Percentiles rank a stretch among this genome's conserved stretches.
Evolutionary conservation across 106 monocot genomes (phyloP).

Genomic region (Acorus calamus): DNA sequence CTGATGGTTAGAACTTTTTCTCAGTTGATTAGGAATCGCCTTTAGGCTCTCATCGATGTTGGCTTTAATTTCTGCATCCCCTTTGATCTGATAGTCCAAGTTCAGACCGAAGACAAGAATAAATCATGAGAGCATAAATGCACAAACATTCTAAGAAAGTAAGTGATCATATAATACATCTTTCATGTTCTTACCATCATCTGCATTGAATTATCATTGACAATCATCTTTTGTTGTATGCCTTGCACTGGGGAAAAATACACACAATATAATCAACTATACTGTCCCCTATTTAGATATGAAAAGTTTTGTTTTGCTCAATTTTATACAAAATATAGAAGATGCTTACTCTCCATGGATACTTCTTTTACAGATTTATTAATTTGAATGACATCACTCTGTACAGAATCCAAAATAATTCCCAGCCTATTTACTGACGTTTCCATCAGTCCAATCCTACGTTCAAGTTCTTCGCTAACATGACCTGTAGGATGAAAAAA

Average conservation of each 20-base stretch:
- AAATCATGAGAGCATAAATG: neutral
- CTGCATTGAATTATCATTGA: constrained; percentile 57
- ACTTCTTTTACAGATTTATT: constrained; percentile 75
- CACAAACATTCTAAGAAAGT: neutral
- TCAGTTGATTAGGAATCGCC: constrained; percentile 31
- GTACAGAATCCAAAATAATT: constrained; percentile 63
- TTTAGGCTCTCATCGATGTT: constrained; percentile 55
- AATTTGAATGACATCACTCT: constrained; percentile 73
- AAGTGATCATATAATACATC: neutral
- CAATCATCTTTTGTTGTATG: constrained; percentile 61
- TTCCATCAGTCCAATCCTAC: constrained; percentile 56
- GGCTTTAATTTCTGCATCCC: constrained; percentile 61
- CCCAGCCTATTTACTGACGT: constrained; percentile 56
- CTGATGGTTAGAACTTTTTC: constrained; percentile 27
- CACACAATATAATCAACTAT: too few species aligned
- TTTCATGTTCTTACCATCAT: constrained; percentile 40
- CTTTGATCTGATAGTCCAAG: constrained; percentile 51
- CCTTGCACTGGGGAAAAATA: constrained; percentile 36
- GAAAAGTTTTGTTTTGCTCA: too few species aligned
- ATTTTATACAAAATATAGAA: too few species aligned
- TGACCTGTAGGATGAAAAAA: constrained; percentile 32
- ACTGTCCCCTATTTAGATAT: too few species aligned
- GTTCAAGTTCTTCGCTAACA: constrained; percentile 71
- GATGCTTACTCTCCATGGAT: constrained; percentile 61
- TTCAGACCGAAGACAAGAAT: constrained; percentile 6